Evolutionary conservation across 2,329 filamentous ascomycete genomes (phyloP), one percentile per base, ranked within the genome.

Genomic region (Kalaharituber pfeilii): DNA sequence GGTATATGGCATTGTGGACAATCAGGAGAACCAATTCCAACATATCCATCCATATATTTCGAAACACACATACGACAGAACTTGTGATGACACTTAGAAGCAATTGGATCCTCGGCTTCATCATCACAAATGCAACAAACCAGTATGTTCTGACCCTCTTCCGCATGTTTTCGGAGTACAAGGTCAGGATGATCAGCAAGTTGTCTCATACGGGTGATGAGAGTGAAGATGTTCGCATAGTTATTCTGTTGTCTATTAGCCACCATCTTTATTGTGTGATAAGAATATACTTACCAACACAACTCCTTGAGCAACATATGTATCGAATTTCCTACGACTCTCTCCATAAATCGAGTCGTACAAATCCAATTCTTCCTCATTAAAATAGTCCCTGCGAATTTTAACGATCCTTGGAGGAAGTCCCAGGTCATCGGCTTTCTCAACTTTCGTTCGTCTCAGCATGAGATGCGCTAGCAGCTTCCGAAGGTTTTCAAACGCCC

Each of bases 121-220:
- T 96, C 91, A 66, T 98, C 91, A 67, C 91, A 98, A 22, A 47
- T 91, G 70, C 89, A 96, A 42, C 94, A 47, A 5, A 47, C 81
- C 30, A 94, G 72, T 11, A 94, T 75, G 60, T 96, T 95, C 68
- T 94, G 86, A 1, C 88, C 88, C 52, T 84, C 85, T 62, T 87
- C 80, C 2, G 76, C 77, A 58, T 89, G 79, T 70, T 91, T 95
- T 71, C 89, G 93, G 58, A 96, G 70, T 50, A 98, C 84, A 30
- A 98, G 70, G 69, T 98, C 91, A 0, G 91, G 91, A 66, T 98
- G 91, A 62, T 98, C 91, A 6, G 91, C 87, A 25, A 95, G 86
- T 70, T 98, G 91, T 53, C 91, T 83, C 89, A 98, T 96, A 68
- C 94, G 88, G 86, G 96, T 96, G 65, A 98, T 95, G 53, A 98